A percentile compares a stretch with the other conserved stretches of the same genome.
phyloP scores from a whole-genome alignment of 169 alveolate species.

The Condylostoma magnum region DNA sequence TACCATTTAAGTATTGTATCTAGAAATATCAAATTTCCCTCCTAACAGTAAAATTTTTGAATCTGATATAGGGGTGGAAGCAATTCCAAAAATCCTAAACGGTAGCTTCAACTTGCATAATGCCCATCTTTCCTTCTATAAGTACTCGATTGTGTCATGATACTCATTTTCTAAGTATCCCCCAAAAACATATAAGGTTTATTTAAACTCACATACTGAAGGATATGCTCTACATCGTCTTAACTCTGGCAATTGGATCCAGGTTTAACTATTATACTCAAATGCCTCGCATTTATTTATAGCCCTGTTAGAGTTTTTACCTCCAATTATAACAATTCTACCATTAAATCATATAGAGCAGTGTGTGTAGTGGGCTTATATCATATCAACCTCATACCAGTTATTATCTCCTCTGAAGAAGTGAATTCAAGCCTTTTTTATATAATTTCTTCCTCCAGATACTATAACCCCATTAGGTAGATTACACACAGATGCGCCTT shows the following conservation, averaged over 20 bases:
- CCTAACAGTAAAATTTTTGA: neutral
- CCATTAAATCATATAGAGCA: neutral
- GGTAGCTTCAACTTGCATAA: neutral
- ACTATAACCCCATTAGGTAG: conserved; percentile 9
- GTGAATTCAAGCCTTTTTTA: neutral
- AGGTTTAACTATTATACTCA: neutral
- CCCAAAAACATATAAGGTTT: conserved; percentile 15
- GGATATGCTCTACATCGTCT: neutral
- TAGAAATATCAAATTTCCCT: neutral
- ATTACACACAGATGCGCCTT: neutral
- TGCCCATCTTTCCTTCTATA: neutral
- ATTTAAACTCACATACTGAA: neutral
- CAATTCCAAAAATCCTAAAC: neutral
- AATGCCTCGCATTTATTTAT: neutral
- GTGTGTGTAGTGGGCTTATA: conserved; percentile 9
- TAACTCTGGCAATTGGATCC: neutral
- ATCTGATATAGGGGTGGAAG: neutral
- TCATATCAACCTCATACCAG: conserved; percentile 11
- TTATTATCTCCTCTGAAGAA: neutral
- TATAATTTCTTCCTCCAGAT: neutral
- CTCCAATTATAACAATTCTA: conserved; percentile 1
- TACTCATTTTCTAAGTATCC: neutral
- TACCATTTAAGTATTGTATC: neutral
- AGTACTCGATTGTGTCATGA: neutral
- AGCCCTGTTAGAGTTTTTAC: neutral